Evolutionary conservation across 495 filamentous ascomycete genomes (phyloP).

Genomic region (Neurospora sp.): DNA sequence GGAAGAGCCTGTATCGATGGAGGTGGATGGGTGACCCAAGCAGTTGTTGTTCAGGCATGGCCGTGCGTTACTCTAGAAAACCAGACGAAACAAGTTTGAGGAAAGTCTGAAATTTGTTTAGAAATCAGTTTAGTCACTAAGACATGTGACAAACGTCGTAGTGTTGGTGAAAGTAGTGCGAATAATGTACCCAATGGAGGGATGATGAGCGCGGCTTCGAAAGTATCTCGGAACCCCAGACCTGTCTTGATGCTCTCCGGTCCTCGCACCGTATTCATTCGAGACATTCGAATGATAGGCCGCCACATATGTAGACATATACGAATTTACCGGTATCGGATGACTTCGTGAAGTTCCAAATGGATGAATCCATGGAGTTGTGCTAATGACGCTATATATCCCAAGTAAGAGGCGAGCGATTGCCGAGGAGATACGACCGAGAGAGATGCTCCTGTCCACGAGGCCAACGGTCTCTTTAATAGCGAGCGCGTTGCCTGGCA

Average conservation of each 20-base stretch:
- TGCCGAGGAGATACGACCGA: too few relatives aligned
- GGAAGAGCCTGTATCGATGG: not conserved
- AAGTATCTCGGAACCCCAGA: not conserved
- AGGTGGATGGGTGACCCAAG: not conserved
- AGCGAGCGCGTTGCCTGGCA: not conserved
- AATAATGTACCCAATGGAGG: not conserved
- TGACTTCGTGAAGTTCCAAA: too few relatives aligned
- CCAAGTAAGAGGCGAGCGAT: too few relatives aligned
- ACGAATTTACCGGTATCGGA: too few relatives aligned
- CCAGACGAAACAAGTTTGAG: rapidly evolving
- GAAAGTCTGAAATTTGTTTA: rapidly evolving
- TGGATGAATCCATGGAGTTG: too few relatives aligned
- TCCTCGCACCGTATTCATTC: too few relatives aligned
- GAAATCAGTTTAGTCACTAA: too few relatives aligned
- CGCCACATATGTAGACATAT: too few relatives aligned
- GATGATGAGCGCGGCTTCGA: not conserved
- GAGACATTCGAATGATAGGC: too few relatives aligned
- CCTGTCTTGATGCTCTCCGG: not conserved
- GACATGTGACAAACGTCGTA: not conserved
- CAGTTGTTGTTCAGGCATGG: not conserved
- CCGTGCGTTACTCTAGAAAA: not conserved
- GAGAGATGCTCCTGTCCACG: not conserved
- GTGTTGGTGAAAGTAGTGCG: not conserved
- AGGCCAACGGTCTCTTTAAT: not conserved
- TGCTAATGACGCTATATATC: too few relatives aligned